Percentiles rank a stretch among this genome's conserved stretches.
These are phyloP conservation scores for Cymbopogon citratus DNA, from an alignment of 176 grass and related monocot genomes.

Conservation along the genomic window DNA sequence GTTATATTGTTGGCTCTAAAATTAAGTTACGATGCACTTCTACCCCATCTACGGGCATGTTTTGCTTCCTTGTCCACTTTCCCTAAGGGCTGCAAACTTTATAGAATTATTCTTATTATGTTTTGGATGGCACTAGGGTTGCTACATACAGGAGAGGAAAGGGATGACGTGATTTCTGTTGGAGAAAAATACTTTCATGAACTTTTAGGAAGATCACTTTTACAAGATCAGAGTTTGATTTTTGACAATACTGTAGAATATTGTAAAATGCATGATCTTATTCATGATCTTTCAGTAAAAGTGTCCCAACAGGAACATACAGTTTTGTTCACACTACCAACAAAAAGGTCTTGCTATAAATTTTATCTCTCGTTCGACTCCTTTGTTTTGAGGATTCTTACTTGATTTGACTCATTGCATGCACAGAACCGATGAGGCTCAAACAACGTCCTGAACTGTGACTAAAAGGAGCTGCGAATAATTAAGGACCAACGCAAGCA, in stretches of 20 bases:
- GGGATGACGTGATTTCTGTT: not conserved
- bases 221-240: not conserved
- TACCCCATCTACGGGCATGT: not conserved
- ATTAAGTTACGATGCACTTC: no score
- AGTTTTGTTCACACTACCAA: no score
- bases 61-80: not conserved
- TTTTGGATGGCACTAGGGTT: not conserved
- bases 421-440: no score
- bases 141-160: not conserved
- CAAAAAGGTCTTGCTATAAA: no score
- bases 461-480: no score
- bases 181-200: not conserved
- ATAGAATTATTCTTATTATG: not conserved
- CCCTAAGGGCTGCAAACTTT: not conserved
- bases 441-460: no score
- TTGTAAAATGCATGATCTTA: not conserved
- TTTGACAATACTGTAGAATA: not conserved
- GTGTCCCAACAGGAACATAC: not conserved
- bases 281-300: not conserved
- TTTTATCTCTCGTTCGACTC: no score
- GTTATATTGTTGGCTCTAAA: no score
- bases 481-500: no score
- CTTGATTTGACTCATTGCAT: no score
- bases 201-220: slow-evolving; percentile 9
- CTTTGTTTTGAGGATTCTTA: no score